These are phyloP conservation scores for Cyamopsis tetragonoloba DNA, from an alignment of 306 rosid genomes.

Conservation along the genomic window DNA sequence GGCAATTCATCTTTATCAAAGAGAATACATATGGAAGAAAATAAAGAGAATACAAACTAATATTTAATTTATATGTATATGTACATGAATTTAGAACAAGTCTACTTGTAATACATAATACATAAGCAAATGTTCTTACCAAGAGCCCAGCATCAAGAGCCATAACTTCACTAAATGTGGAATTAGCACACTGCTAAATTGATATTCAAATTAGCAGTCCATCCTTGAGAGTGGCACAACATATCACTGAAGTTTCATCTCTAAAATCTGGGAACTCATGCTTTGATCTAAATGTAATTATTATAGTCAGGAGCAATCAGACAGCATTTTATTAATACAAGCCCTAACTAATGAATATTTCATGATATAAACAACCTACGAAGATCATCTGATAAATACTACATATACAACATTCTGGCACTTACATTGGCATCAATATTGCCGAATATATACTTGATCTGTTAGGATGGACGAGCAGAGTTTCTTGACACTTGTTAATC, in stretches of 20 bases:
- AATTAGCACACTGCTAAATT: neutral
- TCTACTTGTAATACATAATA: neutral
- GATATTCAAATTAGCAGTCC: neutral
- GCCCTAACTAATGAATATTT: conserved; percentile 23
- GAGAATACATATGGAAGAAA: neutral
- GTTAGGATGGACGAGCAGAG: conserved; percentile 26
- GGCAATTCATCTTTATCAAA: neutral
- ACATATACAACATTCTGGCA: conserved; percentile 34
- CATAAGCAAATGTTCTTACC: neutral
- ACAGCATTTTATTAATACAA: conserved; percentile 13
- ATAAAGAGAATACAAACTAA: neutral
- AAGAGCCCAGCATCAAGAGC: neutral
- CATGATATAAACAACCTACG: conserved; percentile 26
- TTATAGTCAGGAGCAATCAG: neutral
- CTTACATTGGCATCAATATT: conserved; percentile 16
- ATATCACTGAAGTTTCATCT: conserved; percentile 19
- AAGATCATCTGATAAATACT: conserved; percentile 25
- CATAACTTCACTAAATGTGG: conserved; percentile 2
- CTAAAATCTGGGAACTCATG: neutral
- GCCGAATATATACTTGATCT: conserved; percentile 21
- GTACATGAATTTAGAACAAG: conserved; percentile 11
- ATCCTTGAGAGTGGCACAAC: conserved; percentile 14
- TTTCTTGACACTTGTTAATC: conserved; percentile 25
- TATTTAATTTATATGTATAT: neutral
- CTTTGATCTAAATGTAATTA: conserved; percentile 15